A percentile compares a stretch with the other conserved stretches of the same genome.
These are phyloP conservation scores for Nyssa sinensis DNA, from an alignment of 148 eudicot genomes.

Conservation along the genomic window DNA sequence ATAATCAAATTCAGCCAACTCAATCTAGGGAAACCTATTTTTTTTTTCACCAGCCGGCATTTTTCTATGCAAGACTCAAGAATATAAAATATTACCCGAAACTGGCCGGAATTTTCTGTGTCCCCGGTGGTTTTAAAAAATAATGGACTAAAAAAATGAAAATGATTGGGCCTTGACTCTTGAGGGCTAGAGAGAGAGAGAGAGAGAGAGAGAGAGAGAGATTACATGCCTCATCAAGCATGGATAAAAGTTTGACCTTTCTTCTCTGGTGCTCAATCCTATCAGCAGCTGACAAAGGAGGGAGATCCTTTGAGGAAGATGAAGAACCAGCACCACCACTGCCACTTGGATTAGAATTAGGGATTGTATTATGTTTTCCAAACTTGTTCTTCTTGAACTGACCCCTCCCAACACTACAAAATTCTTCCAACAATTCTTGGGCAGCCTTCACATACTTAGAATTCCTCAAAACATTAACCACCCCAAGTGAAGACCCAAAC, in stretches of 20 bases:
- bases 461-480: conserved; percentile 63
- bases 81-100: not conserved
- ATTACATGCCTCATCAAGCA: conserved; percentile 92
- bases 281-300: conserved; percentile 68
- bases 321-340: conserved; percentile 30
- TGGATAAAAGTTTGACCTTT: conserved; percentile 87
- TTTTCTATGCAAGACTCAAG: conserved; percentile 1
- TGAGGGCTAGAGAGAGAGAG: conserved; percentile 24
- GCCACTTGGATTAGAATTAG: conserved; percentile 30
- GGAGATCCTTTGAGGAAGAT: conserved; percentile 46
- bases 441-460: conserved; percentile 79
- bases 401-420: conserved; percentile 85
- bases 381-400: conserved; percentile 58
- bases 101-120: conserved; percentile 24
- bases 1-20: conserved; percentile 21
- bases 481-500: conserved; percentile 56
- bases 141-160: conserved; percentile 23
- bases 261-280: conserved; percentile 92
- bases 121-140: conserved; percentile 25
- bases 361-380: conserved; percentile 25
- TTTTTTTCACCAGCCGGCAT: conserved; percentile 41
- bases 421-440: conserved; percentile 79
- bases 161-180: conserved; percentile 40
- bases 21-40: conserved; percentile 16
- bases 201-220: conserved; percentile 18